Base-by-base conservation (phyloP, 345 rosid species). In the Turnera subulata region DNA sequence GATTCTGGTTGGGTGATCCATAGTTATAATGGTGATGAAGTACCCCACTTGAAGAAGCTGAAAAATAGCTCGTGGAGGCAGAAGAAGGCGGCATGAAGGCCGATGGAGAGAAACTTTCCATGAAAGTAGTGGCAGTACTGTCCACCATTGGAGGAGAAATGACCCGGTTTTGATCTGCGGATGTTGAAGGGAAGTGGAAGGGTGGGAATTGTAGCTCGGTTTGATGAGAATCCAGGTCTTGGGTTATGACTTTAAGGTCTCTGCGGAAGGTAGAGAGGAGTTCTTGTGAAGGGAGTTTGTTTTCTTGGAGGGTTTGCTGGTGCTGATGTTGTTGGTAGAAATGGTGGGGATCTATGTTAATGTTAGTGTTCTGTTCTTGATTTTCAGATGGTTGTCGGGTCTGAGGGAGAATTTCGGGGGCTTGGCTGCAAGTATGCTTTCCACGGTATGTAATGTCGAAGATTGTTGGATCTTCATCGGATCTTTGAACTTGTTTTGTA, bases 401-500 rank as follows among this genome's bases (percentile, higher is more conserved):
- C 58, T 69, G 72, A 37, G 69, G 72, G 40, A 59, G 69, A 1
- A 65, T 37, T 33, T 64, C 77, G 53, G 45, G 55, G 37, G 66
- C 64, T 49, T 55, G 70, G 43, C 61, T 56, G 49, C 98, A 92
- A 11, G 88, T 76, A 73, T 92, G 98, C 58, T 55, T 71, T 62
- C 95, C 96, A 48, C 80, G 73, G 75, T 89, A 91, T 7, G 86
- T 86, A 53, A 92, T 59, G 6, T 89, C 84, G 32, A 92, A 88
- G 24, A 89, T 61, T 38, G 87, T 63, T 3, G 87, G 89, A 61
- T 92, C 98, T 38, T 80, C 76, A 58, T 89, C 93, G 24, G 93
- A 84, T 72, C 88, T 72, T 62, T 92, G 98, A 45, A 86, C 88
- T 59, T 92, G 96, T 71, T 86, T 92, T 46, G 93, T 82, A 1